Evolutionary conservation across 176 grass and related monocot genomes (phyloP).

Genomic region (Dendrocalamus sinicus): DNA sequence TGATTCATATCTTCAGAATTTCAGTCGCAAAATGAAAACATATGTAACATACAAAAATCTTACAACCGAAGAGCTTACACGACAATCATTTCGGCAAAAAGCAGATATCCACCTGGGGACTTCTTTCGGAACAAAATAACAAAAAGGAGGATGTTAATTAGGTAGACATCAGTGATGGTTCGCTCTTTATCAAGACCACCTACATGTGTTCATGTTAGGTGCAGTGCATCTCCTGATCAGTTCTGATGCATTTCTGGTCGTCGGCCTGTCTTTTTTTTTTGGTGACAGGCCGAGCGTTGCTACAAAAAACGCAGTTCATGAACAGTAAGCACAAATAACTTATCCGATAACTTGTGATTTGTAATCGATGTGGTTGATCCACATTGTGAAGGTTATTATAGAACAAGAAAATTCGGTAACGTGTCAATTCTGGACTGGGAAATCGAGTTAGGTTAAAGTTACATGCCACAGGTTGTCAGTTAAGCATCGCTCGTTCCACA

Average conservation of each 20-base stretch:
- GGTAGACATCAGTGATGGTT: background rate
- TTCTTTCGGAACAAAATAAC: background rate
- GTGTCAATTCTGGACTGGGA: background rate
- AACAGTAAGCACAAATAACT: background rate
- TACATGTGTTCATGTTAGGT: background rate
- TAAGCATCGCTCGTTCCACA: background rate
- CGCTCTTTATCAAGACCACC: background rate
- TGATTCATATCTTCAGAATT: background rate
- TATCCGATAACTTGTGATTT: background rate
- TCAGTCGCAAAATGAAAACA: background rate
- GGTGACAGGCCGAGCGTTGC: background rate
- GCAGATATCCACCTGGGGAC: background rate
- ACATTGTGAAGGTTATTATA: background rate
- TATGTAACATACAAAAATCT: background rate
- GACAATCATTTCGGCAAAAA: background rate
- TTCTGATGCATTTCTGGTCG: background rate
- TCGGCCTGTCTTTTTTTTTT: background rate
- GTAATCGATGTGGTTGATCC: background rate
- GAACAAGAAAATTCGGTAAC: background rate
- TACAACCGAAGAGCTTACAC: background rate
- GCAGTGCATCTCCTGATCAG: conserved; percentile 5
- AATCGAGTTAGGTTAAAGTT: conserved; percentile 2
- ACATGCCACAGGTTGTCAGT: background rate
- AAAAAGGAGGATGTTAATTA: background rate
- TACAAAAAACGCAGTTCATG: background rate